These are phyloP conservation scores for Medicago arabica DNA, from an alignment of 306 rosid species.

Conservation along the genomic window DNA sequence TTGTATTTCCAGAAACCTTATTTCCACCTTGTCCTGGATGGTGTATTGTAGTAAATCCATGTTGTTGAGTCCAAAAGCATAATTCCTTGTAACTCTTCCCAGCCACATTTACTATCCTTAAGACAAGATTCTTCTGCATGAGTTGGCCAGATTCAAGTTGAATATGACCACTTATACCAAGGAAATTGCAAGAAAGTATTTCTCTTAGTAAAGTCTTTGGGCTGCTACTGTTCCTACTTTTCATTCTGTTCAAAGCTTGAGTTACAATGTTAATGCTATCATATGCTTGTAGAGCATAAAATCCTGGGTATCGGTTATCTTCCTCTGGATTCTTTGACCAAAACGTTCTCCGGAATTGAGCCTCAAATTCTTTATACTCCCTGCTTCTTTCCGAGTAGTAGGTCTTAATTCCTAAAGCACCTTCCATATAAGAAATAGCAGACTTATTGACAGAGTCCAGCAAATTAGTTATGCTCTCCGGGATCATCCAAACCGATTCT, in stretches of 20 bases:
- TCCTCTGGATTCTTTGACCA: constrained; percentile 45
- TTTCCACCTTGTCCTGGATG: constrained; percentile 22
- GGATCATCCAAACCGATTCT: constrained; percentile 73
- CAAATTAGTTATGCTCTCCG: constrained; percentile 58
- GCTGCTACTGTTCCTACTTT: constrained; percentile 13
- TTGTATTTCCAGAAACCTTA: constrained; percentile 10
- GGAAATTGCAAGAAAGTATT: constrained; percentile 43
- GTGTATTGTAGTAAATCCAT: constrained; percentile 44
- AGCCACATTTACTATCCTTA: constrained; percentile 63
- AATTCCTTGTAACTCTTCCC: constrained; percentile 55
- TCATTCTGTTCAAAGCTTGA: constrained; percentile 48
- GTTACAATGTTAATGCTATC: constrained; percentile 58
- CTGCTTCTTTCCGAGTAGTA: constrained; percentile 42
- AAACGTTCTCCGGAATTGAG: constrained; percentile 48
- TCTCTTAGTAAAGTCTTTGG: constrained; percentile 19
- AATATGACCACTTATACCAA: constrained; percentile 68
- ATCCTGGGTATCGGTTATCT: constrained; percentile 57
- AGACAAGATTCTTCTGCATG: constrained; percentile 36
- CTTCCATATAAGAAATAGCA: constrained; percentile 57
- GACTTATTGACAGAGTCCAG: constrained; percentile 50
- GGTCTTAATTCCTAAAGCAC: constrained; percentile 70
- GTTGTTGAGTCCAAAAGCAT: constrained; percentile 58
- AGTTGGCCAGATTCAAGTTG: constrained; percentile 53
- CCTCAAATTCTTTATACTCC: constrained; percentile 47
- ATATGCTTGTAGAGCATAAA: constrained; percentile 70